phyloP scores from a whole-genome alignment of 805 yeast species.

The Nakazawaea sp. region DNA sequence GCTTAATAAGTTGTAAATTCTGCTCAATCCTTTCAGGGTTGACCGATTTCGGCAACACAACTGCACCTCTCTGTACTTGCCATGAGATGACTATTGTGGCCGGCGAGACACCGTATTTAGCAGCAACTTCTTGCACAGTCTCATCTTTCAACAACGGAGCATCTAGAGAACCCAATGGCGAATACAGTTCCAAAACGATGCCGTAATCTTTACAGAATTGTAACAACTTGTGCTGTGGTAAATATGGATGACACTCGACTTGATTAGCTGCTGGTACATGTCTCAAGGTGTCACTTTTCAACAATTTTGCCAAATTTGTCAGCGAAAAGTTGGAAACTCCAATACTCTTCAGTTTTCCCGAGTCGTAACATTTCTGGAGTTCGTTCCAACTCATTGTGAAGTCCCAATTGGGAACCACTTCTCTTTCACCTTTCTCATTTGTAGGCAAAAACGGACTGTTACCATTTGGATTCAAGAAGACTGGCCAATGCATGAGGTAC shows the following conservation, averaged over 20 bases:
- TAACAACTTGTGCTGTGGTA: conserved; percentile 58
- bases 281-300: conserved; percentile 38
- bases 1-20: conserved; percentile 20
- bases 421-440: conserved; percentile 16
- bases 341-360: conserved; percentile 54
- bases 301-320: conserved; percentile 43
- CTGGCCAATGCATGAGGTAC: conserved; percentile 65
- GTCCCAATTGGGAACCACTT: conserved; percentile 25
- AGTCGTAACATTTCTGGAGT: conserved; percentile 49
- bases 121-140: conserved; percentile 35
- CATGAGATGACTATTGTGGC: conserved; percentile 53
- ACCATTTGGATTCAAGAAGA: conserved; percentile 13
- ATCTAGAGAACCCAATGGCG: conserved; percentile 57
- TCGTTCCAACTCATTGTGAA: conserved; percentile 58
- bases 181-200: conserved; percentile 65
- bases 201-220: conserved; percentile 45
- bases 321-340: conserved; percentile 76
- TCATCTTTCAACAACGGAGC: conserved; percentile 45
- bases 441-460: conserved; percentile 6
- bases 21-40: conserved; percentile 24
- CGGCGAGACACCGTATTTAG: conserved; percentile 34
- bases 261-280: conserved; percentile 67
- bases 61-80: conserved; percentile 47
- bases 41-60: conserved; percentile 30
- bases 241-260: conserved; percentile 67